Percentiles rank a stretch among this genome's conserved stretches.
Evolutionary conservation across 345 rosid genomes (phyloP).

Genomic region (Crucihimalaya himalaica): DNA sequence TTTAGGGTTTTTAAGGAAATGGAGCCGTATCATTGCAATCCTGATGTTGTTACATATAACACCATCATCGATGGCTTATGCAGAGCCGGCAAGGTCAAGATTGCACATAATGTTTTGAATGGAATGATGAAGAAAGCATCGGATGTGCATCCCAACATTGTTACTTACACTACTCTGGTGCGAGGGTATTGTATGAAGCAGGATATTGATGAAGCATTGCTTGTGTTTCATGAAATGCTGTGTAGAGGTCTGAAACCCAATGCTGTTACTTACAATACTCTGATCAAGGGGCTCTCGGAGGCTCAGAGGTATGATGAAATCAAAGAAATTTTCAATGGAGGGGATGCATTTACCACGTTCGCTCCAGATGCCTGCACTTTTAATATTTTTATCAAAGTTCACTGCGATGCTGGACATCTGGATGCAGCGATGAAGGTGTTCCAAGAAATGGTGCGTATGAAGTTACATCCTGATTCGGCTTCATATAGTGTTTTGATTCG

Average conservation of each 20-base stretch:
- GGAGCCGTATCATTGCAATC: slow-evolving; percentile 55
- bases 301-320: slow-evolving; percentile 57
- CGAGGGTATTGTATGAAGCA: slow-evolving; percentile 81
- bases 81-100: slow-evolving; percentile 70
- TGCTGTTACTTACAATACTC: slow-evolving; percentile 63
- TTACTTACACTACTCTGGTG: slow-evolving; percentile 76
- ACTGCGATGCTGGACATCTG: slow-evolving; percentile 60
- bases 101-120: slow-evolving; percentile 67
- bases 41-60: slow-evolving; percentile 74
- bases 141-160: slow-evolving; percentile 58
- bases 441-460: slow-evolving; percentile 52
- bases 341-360: slow-evolving; percentile 33
- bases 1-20: slow-evolving; percentile 65
- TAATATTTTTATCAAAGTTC: slow-evolving; percentile 66
- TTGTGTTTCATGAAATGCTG: slow-evolving; percentile 55
- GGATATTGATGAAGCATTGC: slow-evolving; percentile 66
- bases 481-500: slow-evolving; percentile 75
- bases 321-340: slow-evolving; percentile 52
- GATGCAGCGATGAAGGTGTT: slow-evolving; percentile 62
- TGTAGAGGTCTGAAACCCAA: slow-evolving; percentile 59
- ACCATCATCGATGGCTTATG: slow-evolving; percentile 84
- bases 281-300: slow-evolving; percentile 77
- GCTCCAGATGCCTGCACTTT: slow-evolving; percentile 79
- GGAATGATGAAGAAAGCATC: slow-evolving; percentile 62
- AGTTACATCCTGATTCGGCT: slow-evolving; percentile 70